Percentiles rank a stretch among this genome's conserved stretches.
Conservation (phyloP, 2,329 filamentous ascomycete species). For the Paraphaeosphaeria sporulosa region DNA sequence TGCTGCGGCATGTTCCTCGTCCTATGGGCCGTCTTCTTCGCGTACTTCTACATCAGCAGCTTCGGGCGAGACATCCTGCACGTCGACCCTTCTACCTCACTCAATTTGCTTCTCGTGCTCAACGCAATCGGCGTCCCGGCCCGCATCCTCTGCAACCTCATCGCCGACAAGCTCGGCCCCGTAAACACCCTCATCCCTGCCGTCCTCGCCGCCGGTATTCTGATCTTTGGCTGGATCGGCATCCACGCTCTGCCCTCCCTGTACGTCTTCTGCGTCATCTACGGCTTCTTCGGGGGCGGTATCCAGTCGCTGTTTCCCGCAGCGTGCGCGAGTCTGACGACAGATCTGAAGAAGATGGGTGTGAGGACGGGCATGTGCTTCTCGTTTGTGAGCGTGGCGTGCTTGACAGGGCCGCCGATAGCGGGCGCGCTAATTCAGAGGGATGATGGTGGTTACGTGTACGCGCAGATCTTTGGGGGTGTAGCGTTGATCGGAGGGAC, state of each 20-base stretch:
- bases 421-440: conserved; percentile 46
- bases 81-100: conserved; percentile 27
- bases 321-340: conserved; percentile 53
- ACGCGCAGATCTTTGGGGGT: conserved; percentile 47
- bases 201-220: conserved; percentile 26
- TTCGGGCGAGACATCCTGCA: conserved; percentile 51
- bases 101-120: conserved; percentile 55
- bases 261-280: conserved; percentile 54
- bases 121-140: conserved; percentile 58
- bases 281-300: conserved; percentile 58
- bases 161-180: conserved; percentile 54
- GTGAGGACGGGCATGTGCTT: conserved; percentile 57
- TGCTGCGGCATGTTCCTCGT: conserved; percentile 35
- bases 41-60: conserved; percentile 51
- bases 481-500: neutral
- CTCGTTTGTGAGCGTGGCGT: conserved; percentile 33
- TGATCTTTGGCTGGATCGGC: conserved; percentile 56
- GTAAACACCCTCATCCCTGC: conserved; percentile 51
- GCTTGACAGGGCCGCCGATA: conserved; percentile 37
- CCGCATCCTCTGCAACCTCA: conserved; percentile 56
- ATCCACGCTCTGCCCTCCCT: conserved; percentile 47
- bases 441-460: conserved; percentile 48
- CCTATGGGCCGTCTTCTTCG: conserved; percentile 45
- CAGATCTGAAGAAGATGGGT: conserved; percentile 52
- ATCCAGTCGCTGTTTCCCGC: conserved; percentile 55